Evolutionary conservation across 257 asterid species (phyloP).

Genomic region (Ocimum tenuiflorum): DNA sequence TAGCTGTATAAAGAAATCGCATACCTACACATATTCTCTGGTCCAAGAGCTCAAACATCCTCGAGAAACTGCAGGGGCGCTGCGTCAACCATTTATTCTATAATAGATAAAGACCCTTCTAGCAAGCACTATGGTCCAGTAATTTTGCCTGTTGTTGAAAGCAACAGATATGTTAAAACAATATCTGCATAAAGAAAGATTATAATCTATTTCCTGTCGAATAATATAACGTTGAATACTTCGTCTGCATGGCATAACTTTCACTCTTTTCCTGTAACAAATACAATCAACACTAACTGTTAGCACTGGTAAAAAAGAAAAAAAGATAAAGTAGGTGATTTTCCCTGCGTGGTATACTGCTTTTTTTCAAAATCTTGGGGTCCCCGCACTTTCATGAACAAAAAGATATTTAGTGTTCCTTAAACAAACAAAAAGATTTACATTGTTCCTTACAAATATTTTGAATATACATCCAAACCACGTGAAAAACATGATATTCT

Average conservation of each 20-base stretch:
- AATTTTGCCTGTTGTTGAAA: slow-evolving; percentile 27
- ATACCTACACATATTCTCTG: not conserved
- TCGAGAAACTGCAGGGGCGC: slow-evolving; percentile 12
- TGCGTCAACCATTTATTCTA: too few relatives aligned
- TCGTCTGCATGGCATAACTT: slow-evolving; percentile 16
- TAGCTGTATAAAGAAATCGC: too few relatives aligned
- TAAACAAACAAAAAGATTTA: slow-evolving; percentile 11
- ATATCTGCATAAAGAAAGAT: slow-evolving; percentile 10
- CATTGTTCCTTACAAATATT: slow-evolving; percentile 1
- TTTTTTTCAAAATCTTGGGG: too few relatives aligned
- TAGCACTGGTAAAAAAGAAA: slow-evolving; percentile 12
- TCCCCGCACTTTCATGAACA: slow-evolving; percentile 28
- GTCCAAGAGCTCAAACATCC: not conserved
- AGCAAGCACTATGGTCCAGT: too few relatives aligned
- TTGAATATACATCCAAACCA: not conserved
- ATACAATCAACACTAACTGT: slow-evolving; percentile 21
- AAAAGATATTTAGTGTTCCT: slow-evolving; percentile 1
- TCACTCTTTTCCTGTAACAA: slow-evolving; percentile 10
- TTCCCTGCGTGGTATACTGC: slow-evolving; percentile 32
- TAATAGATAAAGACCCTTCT: too few relatives aligned
- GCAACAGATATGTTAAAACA: slow-evolving; percentile 13
- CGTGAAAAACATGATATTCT: slow-evolving; percentile 3
- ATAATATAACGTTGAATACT: slow-evolving; percentile 15
- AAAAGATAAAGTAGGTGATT: slow-evolving; percentile 18
- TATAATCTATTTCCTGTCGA: slow-evolving; percentile 6